Conservation (phyloP, 192 early-diverging fungal species). For the Thamnidium elegans region DNA sequence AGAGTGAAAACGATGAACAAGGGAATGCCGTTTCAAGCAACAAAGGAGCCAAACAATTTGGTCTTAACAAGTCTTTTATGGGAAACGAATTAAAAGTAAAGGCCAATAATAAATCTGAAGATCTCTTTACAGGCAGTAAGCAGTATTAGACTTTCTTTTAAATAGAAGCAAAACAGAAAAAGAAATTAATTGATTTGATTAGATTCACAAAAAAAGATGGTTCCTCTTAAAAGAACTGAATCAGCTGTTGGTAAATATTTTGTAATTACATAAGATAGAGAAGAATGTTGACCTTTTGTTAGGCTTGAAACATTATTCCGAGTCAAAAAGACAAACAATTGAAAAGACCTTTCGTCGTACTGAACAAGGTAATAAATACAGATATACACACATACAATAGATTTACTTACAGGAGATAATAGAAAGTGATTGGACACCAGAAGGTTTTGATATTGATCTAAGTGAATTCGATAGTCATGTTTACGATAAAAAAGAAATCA, state of each 20-base stretch:
- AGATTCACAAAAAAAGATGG: too few species aligned
- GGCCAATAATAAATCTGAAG: too few species aligned
- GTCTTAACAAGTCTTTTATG: too few species aligned
- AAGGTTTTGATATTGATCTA: neutral
- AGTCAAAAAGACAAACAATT: neutral
- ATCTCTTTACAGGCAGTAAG: too few species aligned
- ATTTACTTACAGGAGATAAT: neutral
- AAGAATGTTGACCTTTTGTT: too few species aligned
- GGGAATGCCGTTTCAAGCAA: too few species aligned
- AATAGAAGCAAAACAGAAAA: too few species aligned
- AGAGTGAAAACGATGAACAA: too few species aligned
- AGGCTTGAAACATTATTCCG: neutral
- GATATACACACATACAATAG: neutral
- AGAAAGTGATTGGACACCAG: slow-evolving; percentile 14
- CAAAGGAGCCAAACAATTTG: too few species aligned
- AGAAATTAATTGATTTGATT: too few species aligned
- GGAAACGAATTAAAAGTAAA: too few species aligned
- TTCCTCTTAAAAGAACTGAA: slow-evolving; percentile 1
- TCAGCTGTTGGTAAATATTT: slow-evolving; percentile 4
- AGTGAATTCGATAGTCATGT: neutral
- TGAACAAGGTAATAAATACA: neutral
- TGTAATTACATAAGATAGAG: neutral
- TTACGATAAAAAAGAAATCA: neutral
- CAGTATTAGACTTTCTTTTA: too few species aligned
- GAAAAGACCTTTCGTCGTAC: neutral